Evolutionary conservation across 495 filamentous ascomycete genomes (phyloP).

Genomic region (Sabuloglossum arenarium): DNA sequence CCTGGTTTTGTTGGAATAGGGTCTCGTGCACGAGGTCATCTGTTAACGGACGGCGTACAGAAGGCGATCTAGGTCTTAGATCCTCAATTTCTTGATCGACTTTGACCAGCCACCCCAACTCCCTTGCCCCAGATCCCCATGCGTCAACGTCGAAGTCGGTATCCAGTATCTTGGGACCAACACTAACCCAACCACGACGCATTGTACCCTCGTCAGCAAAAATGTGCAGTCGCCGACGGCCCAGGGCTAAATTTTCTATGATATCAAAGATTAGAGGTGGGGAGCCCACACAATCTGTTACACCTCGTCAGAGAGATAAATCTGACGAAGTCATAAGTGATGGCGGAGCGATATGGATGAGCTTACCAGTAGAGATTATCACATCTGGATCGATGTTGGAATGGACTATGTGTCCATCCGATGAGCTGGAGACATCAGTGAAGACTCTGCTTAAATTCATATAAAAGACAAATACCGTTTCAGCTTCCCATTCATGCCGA

Average conservation of each 20-base stretch:
- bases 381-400: slow-evolving; percentile 1
- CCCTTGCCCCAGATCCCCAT: not conserved
- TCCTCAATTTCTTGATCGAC: not conserved
- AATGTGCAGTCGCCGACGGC: not conserved
- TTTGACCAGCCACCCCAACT: not conserved
- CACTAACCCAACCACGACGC: not conserved
- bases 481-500: not conserved
- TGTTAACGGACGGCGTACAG: not conserved
- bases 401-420: not conserved
- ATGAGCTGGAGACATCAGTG: not conserved
- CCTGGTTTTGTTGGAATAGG: not conserved
- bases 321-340: not conserved
- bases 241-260: not conserved
- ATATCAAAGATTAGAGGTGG: not conserved
- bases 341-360: not conserved
- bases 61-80: not conserved
- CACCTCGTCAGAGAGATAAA: not conserved
- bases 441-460: not conserved
- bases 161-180: not conserved
- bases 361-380: not conserved
- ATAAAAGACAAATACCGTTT: not conserved
- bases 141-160: not conserved
- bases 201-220: not conserved
- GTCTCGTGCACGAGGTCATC: not conserved
- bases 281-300: not conserved